Evolutionary conservation across 2,329 filamentous ascomycete genomes (phyloP).

Genomic region (Colletotrichum eremochloae): DNA sequence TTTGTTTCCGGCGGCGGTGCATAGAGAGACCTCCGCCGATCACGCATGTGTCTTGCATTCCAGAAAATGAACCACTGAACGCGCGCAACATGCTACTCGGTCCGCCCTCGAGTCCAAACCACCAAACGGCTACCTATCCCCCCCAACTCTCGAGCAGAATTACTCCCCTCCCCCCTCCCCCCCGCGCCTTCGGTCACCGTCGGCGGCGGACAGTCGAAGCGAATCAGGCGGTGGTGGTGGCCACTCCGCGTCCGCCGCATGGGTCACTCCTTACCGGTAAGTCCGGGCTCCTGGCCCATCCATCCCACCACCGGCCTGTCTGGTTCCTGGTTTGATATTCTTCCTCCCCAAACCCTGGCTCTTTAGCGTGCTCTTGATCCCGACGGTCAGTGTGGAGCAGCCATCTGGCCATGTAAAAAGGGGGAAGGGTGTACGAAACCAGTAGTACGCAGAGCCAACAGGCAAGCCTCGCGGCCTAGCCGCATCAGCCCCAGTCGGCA

Average conservation of each 20-base stretch:
- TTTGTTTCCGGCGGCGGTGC: constrained; percentile 12
- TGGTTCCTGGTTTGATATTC: constrained; percentile 37
- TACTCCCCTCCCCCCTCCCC: background rate
- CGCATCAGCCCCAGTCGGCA: constrained; percentile 27
- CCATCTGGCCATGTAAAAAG: background rate
- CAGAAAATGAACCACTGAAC: background rate
- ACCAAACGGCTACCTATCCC: too few relatives aligned
- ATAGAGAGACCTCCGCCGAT: background rate
- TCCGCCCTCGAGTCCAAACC: background rate
- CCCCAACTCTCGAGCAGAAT: background rate
- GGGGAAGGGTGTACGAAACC: background rate
- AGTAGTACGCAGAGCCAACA: background rate
- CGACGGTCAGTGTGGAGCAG: background rate
- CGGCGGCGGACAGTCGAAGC: constrained; percentile 16
- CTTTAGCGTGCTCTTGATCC: background rate
- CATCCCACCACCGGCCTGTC: constrained; percentile 1
- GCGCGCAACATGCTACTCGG: background rate
- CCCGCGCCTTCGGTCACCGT: background rate
- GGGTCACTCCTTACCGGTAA: constrained; percentile 15
- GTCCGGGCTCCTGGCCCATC: constrained; percentile 28
- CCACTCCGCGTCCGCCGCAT: constrained; percentile 12
- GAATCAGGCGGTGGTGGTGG: constrained; percentile 11
- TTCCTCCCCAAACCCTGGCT: background rate
- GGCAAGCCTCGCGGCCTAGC: constrained; percentile 7
- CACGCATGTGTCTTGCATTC: background rate